Percentiles rank a stretch among this genome's conserved stretches.
phyloP scores from a whole-genome alignment of 306 rosid species.

The Benincasa hispida region DNA sequence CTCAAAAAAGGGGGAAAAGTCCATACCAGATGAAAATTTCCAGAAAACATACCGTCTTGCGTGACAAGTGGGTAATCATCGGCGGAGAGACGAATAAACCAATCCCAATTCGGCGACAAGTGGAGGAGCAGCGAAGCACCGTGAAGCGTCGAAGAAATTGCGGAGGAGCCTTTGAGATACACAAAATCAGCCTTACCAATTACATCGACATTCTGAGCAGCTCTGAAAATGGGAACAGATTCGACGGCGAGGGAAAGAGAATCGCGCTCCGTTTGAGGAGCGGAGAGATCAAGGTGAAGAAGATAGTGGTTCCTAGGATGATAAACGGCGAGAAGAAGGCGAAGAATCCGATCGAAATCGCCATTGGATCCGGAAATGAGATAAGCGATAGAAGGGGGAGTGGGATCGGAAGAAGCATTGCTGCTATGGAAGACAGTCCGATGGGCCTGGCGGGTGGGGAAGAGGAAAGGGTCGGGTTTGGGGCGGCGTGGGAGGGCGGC shows the following conservation, averaged over 20 bases:
- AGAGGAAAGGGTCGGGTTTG: conserved; percentile 30
- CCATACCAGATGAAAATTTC: neutral
- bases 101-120: conserved; percentile 62
- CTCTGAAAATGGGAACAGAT: conserved; percentile 46
- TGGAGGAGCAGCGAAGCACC: conserved; percentile 75
- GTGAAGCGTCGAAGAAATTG: conserved; percentile 55
- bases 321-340: conserved; percentile 44
- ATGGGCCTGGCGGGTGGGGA: conserved; percentile 26
- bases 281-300: conserved; percentile 68
- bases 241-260: conserved; percentile 48
- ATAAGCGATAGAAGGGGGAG: conserved; percentile 65
- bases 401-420: conserved; percentile 30
- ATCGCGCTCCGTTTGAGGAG: conserved; percentile 50
- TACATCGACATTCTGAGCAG: conserved; percentile 73
- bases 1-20: neutral
- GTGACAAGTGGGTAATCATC: conserved; percentile 74
- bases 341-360: conserved; percentile 41
- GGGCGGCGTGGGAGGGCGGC: conserved; percentile 6
- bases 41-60: conserved; percentile 61
- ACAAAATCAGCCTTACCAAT: conserved; percentile 72
- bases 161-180: conserved; percentile 54
- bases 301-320: conserved; percentile 80
- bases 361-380: conserved; percentile 58
- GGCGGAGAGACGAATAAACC: conserved; percentile 62
- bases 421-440: conserved; percentile 25